Base-by-base conservation (phyloP, 208 protist species). In the Borovskyia barvae region DNA sequence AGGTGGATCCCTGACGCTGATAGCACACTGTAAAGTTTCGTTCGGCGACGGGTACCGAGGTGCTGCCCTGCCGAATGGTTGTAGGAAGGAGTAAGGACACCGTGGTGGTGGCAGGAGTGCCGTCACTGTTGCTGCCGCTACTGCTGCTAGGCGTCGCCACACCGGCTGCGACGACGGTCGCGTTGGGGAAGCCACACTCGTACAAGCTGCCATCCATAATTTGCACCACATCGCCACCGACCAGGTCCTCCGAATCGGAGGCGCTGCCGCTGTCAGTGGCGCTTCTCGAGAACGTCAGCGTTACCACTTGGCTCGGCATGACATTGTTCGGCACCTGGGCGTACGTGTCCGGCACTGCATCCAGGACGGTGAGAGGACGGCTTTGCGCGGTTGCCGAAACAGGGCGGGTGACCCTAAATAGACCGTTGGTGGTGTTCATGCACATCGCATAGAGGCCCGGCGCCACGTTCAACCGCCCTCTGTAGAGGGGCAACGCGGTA, bases 161-260 rank as follows among this genome's bases (percentile, higher is more conserved):
- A 30, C 49, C 75, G 25, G 80, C 56, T 0, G 48, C 77, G n/a
- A 93, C 25, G 19, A 79, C 43, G 0, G 82, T 93, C 14, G 66
- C 57, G 72, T 96, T 96, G 40, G 28, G 5, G 39, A 82, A 88
- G 9, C 90, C 90, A 35, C 90, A 96, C 28, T 87, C 77, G 60
- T 83, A 92, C 26, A 91, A 55, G 17, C 32, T 75, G 36, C 82
- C 90, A 39, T 82, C 59, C 50, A 96, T 90, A 47, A 96, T 58
- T 54, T 84, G 64, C 52, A 87, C 70, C 7, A 37, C 28, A 53
- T 92, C 84, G 5, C 76, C 74, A 6, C 58, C 62, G 6, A 28
- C 51, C 17, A 87, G 66, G 6, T 28, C 19, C 7, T 24, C 45
- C 19, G 30, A 28, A 20, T 61, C 22, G 30, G 49, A 36, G 15